Conservation (phyloP, 345 rosid species). For the Orychophragmus violaceus region DNA sequence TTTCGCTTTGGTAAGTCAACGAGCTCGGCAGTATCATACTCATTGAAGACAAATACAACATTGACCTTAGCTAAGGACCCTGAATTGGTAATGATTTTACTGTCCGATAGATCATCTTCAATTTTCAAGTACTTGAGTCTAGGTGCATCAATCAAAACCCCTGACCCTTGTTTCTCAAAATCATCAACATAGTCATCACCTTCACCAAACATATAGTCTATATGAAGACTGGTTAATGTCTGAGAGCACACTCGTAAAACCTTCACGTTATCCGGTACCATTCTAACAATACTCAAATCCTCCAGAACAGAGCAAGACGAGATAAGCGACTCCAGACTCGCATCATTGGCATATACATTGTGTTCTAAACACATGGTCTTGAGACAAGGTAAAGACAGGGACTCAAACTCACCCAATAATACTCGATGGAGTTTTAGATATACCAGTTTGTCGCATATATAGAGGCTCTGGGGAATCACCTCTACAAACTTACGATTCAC, state of each 20-base stretch:
- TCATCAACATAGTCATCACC: not conserved
- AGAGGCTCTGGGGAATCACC: not conserved
- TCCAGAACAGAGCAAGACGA: slow-evolving; percentile 2
- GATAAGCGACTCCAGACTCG: slow-evolving; percentile 1
- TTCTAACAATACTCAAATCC: slow-evolving; percentile 15
- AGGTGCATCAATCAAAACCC: slow-evolving; percentile 14
- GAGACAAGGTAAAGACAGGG: not conserved
- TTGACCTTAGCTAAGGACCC: slow-evolving; percentile 11
- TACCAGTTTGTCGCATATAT: not conserved
- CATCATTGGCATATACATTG: not conserved
- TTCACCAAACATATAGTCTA: not conserved
- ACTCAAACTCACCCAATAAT: not conserved
- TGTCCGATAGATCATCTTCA: not conserved
- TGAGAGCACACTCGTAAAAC: slow-evolving; percentile 11
- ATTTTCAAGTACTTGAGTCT: slow-evolving; percentile 9
- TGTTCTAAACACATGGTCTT: slow-evolving; percentile 18
- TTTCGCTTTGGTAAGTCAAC: slow-evolving; percentile 5
- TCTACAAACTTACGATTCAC: slow-evolving; percentile 15
- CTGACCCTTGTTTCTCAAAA: not conserved
- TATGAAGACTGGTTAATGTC: not conserved
- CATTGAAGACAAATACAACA: slow-evolving; percentile 1
- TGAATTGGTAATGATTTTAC: not conserved
- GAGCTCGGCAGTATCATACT: not conserved
- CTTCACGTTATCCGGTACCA: slow-evolving; percentile 3
- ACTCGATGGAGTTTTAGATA: slow-evolving; percentile 4